Percentiles rank a stretch among this genome's conserved stretches.
phyloP scores from a whole-genome alignment of 2,329 filamentous ascomycete species.

The Talaromyces piceae region DNA sequence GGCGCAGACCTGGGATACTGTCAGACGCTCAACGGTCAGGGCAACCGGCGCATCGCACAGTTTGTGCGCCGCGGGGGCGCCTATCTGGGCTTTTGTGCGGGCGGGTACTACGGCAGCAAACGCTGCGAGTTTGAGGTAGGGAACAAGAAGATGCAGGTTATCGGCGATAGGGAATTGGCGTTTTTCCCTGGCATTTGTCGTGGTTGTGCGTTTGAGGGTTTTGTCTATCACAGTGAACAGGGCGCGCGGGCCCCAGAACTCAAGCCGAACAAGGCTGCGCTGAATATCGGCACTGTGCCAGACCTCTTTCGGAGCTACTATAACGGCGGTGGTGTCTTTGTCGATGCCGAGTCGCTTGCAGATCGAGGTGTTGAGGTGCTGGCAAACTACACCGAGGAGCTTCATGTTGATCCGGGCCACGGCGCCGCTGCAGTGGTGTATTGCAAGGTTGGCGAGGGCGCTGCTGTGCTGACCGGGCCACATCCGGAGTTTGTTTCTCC shows the following conservation, averaged over 20 bases:
- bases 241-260: constrained; percentile 69
- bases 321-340: constrained; percentile 91
- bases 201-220: constrained; percentile 80
- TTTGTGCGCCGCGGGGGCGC: constrained; percentile 79
- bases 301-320: constrained; percentile 71
- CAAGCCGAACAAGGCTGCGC: constrained; percentile 53
- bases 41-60: constrained; percentile 75
- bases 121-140: constrained; percentile 90
- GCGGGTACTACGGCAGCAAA: constrained; percentile 78
- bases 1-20: constrained; percentile 94
- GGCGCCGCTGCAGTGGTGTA: constrained; percentile 74
- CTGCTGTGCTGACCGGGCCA: constrained; percentile 71
- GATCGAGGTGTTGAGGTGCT: constrained; percentile 68
- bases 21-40: constrained; percentile 74
- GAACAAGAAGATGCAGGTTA: constrained; percentile 70
- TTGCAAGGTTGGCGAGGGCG: constrained; percentile 73
- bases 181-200: constrained; percentile 86
- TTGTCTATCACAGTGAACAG: constrained; percentile 80
- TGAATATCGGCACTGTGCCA: constrained; percentile 49
- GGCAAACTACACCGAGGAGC: constrained; percentile 66
- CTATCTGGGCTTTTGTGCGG: constrained; percentile 89
- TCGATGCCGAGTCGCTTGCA: constrained; percentile 60
- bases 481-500: constrained; percentile 71
- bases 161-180: constrained; percentile 73
- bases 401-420: constrained; percentile 68